These are phyloP conservation scores for Citrullus colocynthis DNA, from an alignment of 306 rosid species.

Conservation along the genomic window DNA sequence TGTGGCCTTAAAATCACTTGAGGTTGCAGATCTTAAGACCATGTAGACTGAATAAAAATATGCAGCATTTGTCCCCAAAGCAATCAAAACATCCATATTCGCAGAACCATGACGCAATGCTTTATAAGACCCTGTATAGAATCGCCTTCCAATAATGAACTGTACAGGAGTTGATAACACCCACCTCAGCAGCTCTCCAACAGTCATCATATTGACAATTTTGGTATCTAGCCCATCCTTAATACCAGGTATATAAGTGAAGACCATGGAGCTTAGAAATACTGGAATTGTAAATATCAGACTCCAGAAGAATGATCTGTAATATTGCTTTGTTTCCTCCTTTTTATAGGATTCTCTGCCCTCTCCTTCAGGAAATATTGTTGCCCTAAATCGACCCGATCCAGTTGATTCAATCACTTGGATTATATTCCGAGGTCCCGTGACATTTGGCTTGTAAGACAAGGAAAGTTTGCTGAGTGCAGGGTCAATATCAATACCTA, in stretches of 20 bases:
- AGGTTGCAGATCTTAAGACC: constrained; percentile 38
- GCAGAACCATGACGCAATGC: constrained; percentile 59
- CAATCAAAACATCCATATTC: constrained; percentile 81
- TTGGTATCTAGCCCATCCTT: constrained; percentile 35
- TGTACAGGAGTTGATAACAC: constrained; percentile 61
- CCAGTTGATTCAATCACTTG: constrained; percentile 53
- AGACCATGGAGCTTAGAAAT: constrained; percentile 70
- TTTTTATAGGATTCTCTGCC: constrained; percentile 31
- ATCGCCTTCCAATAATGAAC: constrained; percentile 61
- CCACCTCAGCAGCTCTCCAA: constrained; percentile 59
- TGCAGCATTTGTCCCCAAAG: constrained; percentile 77
- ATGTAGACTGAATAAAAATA: constrained; percentile 74
- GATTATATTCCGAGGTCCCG: constrained; percentile 67
- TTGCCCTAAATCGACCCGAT: constrained; percentile 45
- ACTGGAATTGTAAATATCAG: constrained; percentile 54
- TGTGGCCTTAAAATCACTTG: constrained; percentile 38
- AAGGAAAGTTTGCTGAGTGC: constrained; percentile 35
- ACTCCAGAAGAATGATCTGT: constrained; percentile 47
- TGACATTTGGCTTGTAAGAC: constrained; percentile 45
- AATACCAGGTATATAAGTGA: constrained; percentile 53
- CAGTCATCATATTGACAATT: constrained; percentile 40
- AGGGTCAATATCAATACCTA: constrained; percentile 14
- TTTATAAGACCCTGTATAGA: constrained; percentile 58
- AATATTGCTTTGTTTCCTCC: constrained; percentile 41
- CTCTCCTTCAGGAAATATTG: constrained; percentile 40